Evolutionary conservation across 257 asterid genomes (phyloP).

Genomic region (Gentiana macrophylla): DNA sequence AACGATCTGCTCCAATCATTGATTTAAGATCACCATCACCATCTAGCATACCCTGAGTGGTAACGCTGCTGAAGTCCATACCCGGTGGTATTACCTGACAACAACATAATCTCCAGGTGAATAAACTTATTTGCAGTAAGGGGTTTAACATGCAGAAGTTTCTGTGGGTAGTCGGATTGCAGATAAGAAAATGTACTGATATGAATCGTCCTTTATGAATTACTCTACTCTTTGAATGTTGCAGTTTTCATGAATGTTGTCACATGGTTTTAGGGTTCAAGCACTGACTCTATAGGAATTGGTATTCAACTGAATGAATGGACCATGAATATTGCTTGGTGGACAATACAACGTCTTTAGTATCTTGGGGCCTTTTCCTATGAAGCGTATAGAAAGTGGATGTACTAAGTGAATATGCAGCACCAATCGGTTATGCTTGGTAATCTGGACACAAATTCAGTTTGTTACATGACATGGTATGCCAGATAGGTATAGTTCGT

Average conservation of each 20-base stretch:
- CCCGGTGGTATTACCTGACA: constrained; percentile 63
- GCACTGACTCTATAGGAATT: too few relatives aligned
- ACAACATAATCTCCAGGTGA: constrained; percentile 7
- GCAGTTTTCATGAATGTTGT: not conserved
- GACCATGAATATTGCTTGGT: too few relatives aligned
- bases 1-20: constrained; percentile 33
- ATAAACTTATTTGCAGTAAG: not conserved
- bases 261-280: too few relatives aligned
- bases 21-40: constrained; percentile 51
- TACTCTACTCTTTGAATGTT: not conserved
- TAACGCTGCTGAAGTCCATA: constrained; percentile 54
- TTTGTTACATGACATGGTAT: too few relatives aligned
- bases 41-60: constrained; percentile 25
- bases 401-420: too few relatives aligned
- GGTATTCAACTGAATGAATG: too few relatives aligned
- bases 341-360: too few relatives aligned
- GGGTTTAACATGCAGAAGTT: not conserved
- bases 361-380: too few relatives aligned
- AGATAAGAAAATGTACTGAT: not conserved
- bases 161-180: not conserved
- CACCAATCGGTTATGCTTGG: too few relatives aligned
- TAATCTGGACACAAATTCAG: too few relatives aligned
- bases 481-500: too few relatives aligned
- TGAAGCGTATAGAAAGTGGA: too few relatives aligned
- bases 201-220: not conserved